These are phyloP conservation scores for Microbotryum silenes-acaulis DNA, from an alignment of 1,284 basidiomycete species.

Conservation along the genomic window DNA sequence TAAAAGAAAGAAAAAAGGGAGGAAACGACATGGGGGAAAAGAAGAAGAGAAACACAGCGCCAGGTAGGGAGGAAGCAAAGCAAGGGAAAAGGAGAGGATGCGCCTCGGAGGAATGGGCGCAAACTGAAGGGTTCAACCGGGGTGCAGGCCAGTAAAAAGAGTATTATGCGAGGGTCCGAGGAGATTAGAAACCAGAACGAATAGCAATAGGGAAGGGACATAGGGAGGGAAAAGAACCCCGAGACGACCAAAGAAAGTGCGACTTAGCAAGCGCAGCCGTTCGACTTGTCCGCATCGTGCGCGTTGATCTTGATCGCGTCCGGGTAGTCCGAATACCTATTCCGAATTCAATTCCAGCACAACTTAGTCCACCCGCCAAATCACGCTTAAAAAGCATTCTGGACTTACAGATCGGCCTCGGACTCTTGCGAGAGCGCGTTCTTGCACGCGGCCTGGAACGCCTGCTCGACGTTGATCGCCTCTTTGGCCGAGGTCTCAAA, in stretches of 20 bases:
- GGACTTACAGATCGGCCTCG: constrained; percentile 79
- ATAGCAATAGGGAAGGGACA: not conserved
- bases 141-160: not conserved
- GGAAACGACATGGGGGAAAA: not conserved
- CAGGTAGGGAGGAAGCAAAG: not conserved
- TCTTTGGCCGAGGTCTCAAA: constrained; percentile 99
- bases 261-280: constrained; percentile 25
- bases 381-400: no score
- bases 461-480: constrained; percentile 99
- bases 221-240: not conserved
- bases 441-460: constrained; percentile 98
- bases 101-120: not conserved
- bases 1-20: not conserved
- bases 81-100: not conserved
- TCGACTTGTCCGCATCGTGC: constrained; percentile 21
- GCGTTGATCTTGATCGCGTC: constrained; percentile 84
- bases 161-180: not conserved
- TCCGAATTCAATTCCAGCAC: not conserved
- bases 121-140: not conserved
- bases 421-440: constrained; percentile 95
- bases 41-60: not conserved
- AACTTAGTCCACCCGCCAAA: no score
- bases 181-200: no score
- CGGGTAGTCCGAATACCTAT: constrained; percentile 93
- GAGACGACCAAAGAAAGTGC: not conserved